Conservation (phyloP, 441 rosid species). For the Aquilaria agallochum region DNA sequence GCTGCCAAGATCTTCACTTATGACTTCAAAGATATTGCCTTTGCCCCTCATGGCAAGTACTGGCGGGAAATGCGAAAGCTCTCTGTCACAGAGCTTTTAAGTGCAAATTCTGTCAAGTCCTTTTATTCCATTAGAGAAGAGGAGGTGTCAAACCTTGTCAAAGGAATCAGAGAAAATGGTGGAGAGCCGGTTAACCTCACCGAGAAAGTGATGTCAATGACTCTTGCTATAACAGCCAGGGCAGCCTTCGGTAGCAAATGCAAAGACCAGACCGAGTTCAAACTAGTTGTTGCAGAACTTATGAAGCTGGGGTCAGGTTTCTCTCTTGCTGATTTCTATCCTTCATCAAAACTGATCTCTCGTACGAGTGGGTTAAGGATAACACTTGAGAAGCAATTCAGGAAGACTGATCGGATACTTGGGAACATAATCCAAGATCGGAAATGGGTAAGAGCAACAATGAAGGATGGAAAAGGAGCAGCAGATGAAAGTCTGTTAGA, state of each 20-base stretch:
- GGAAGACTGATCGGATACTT: conserved; percentile 7
- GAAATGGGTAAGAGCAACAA: background rate
- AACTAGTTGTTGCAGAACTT: background rate
- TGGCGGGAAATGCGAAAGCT: conserved; percentile 28
- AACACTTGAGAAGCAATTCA: background rate
- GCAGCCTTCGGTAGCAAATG: conserved; percentile 15
- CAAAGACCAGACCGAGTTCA: conserved; percentile 10
- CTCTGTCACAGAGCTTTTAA: conserved; percentile 6
- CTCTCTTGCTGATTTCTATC: conserved; percentile 14
- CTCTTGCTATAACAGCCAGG: conserved; percentile 1
- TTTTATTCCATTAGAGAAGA: conserved; percentile 23
- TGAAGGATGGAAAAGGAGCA: background rate
- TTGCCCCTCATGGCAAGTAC: conserved; percentile 14
- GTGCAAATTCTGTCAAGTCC: conserved; percentile 15
- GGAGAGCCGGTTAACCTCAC: conserved; percentile 14
- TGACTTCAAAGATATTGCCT: conserved; percentile 8
- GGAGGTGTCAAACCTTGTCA: conserved; percentile 15
- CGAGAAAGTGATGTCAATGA: background rate
- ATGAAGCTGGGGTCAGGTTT: background rate
- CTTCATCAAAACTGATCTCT: conserved; percentile 7
- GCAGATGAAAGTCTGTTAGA: conserved; percentile 10
- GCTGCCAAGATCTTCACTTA: conserved; percentile 1
- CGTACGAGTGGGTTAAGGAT: background rate
- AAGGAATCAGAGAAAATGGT: background rate
- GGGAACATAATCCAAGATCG: conserved; percentile 12